These are phyloP conservation scores for Crucibulum laeve DNA, from an alignment of 768 basidiomycete species.

Conservation along the genomic window DNA sequence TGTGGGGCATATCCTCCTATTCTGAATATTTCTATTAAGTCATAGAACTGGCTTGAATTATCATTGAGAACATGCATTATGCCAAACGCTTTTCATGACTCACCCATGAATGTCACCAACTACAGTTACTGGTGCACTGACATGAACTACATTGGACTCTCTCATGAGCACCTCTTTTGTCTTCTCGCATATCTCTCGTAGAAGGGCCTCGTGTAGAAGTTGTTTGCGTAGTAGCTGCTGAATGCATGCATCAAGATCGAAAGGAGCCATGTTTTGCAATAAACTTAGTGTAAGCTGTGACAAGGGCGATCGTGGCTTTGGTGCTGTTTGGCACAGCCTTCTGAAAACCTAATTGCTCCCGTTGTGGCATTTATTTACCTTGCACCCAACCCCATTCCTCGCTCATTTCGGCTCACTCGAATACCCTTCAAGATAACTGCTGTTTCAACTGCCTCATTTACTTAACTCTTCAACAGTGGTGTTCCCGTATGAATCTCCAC, in stretches of 20 bases:
- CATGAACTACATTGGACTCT: conserved; percentile 97
- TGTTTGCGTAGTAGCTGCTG: conserved; percentile 87
- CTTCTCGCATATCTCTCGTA: conserved; percentile 99
- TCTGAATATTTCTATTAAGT: conserved; percentile 97
- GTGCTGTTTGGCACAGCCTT: conserved; percentile 27
- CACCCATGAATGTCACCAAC: conserved; percentile 99
- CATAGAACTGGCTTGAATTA: conserved; percentile 95
- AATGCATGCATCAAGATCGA: conserved; percentile 97
- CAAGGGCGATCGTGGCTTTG: conserved; percentile 19
- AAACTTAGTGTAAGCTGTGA: not conserved
- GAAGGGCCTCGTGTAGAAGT: conserved; percentile 87
- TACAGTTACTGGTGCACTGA: conserved; percentile 94
- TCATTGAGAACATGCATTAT: conserved; percentile 25
- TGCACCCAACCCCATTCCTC: conserved; percentile 3
- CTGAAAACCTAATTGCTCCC: not conserved
- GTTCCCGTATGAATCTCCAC: no score
- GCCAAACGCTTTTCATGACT: conserved; percentile 29
- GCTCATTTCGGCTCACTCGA: not conserved
- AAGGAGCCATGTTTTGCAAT: conserved; percentile 49
- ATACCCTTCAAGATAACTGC: no score
- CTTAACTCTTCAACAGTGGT: no score
- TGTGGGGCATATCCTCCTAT: conserved; percentile 97
- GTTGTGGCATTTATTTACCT: not conserved
- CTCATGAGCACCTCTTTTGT: conserved; percentile 99
- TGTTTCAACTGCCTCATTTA: no score